Evolutionary conservation across 2,329 filamentous ascomycete species (phyloP), one percentile per base, ranked within the genome.

Genomic region (Scolecobasidium constrictum): DNA sequence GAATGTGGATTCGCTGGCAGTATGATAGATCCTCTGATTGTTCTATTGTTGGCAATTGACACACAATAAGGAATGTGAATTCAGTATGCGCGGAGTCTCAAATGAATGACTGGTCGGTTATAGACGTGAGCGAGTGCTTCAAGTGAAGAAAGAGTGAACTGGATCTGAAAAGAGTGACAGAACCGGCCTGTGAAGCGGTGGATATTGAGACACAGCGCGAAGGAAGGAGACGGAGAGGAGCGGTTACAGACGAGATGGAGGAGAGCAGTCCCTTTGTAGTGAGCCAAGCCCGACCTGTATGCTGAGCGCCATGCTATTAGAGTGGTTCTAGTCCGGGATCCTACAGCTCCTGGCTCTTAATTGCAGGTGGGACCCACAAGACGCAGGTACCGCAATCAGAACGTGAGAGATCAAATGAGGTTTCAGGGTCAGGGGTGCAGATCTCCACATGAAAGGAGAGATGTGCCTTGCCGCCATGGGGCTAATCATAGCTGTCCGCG

Each of bases 71-170:
- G 7, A 18, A 36, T n/a, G n/a, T 7, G 26, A 31, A n/a, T 9
- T 31, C 26, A 7, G 26, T 31, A 31, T 31, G 9, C 26, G 26
- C 26, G 9, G 26, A 31, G n/a, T 31, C 9, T 36, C 9, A 18
- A 36, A 36, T 36, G 34, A 36, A 36, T 36, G 34, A 36, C 34
- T 13, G 34, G 12, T 13, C 34, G 17, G 17, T 11, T 36, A 18
- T 11, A 17, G 11, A 18, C 7, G 17, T 11, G 34, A 13, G 16
- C 7, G 7, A 18, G 34, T 9, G 11, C 12, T 9, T n/a, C n/a
- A 17, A 36, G 11, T 15, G 34, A 13, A 36, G 34, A 13, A 36
- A 18, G 12, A 36, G 34, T 13, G 34, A 13, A 36, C 11, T 36
- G 34, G 17, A 13, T 13, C 34, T 31, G 26, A 36, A 36, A 36